These are phyloP conservation scores for Neurospora sp. DNA, from an alignment of 495 filamentous ascomycete species.

Conservation along the genomic window DNA sequence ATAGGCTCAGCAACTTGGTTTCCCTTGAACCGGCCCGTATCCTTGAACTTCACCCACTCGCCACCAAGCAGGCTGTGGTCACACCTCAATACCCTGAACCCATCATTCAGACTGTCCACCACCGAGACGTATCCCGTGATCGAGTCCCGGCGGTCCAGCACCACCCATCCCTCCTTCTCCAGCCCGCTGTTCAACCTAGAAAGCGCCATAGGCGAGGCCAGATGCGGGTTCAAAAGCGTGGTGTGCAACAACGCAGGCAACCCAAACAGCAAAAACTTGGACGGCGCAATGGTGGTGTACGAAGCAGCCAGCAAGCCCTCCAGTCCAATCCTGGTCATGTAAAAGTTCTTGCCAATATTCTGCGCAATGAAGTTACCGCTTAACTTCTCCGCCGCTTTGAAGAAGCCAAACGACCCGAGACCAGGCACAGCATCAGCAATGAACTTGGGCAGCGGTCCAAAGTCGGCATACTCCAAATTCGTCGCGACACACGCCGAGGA, in stretches of 20 bases:
- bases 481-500: slow-evolving; percentile 56
- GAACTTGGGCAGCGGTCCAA: slow-evolving; percentile 44
- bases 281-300: slow-evolving; percentile 58
- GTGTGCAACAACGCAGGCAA: slow-evolving; percentile 65
- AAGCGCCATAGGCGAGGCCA: slow-evolving; percentile 42
- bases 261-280: slow-evolving; percentile 51
- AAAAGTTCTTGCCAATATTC: slow-evolving; percentile 48
- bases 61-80: slow-evolving; percentile 91
- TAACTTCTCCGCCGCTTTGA: slow-evolving; percentile 46
- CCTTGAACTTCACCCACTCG: slow-evolving; percentile 63
- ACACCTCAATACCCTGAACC: slow-evolving; percentile 78
- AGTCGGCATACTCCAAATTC: slow-evolving; percentile 48
- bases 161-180: slow-evolving; percentile 39
- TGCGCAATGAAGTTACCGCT: slow-evolving; percentile 40
- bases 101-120: slow-evolving; percentile 56
- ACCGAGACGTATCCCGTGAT: slow-evolving; percentile 89
- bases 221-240: slow-evolving; percentile 60
- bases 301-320: slow-evolving; percentile 52
- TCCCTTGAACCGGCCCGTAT: slow-evolving; percentile 22
- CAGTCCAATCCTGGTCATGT: slow-evolving; percentile 62
- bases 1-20: slow-evolving; percentile 66
- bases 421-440: slow-evolving; percentile 49
- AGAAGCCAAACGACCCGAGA: slow-evolving; percentile 53
- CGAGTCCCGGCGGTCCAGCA: slow-evolving; percentile 75
- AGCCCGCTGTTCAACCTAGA: slow-evolving; percentile 55